Conservation (phyloP, 2,329 filamentous ascomycete species). For the Aspergillus proliferans region DNA sequence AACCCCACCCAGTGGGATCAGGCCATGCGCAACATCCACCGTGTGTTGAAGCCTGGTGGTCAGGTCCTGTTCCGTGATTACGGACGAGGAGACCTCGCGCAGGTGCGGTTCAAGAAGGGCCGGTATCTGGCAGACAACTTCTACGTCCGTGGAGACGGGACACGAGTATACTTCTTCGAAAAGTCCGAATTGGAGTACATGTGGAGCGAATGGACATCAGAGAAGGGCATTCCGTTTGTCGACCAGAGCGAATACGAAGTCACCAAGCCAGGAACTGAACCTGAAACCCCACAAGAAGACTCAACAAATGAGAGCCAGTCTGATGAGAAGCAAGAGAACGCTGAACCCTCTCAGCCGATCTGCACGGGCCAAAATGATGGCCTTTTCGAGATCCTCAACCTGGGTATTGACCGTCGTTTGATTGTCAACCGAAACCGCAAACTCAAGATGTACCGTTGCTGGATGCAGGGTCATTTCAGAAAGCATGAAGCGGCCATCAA, state of each 20-base stretch:
- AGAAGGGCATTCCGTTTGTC: conserved; percentile 26
- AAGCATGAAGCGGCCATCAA: conserved; percentile 21
- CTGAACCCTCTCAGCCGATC: background rate
- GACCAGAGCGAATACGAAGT: conserved; percentile 1
- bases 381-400: conserved; percentile 65
- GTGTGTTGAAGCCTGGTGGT: conserved; percentile 84
- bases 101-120: conserved; percentile 95
- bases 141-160: conserved; percentile 91
- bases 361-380: conserved; percentile 14
- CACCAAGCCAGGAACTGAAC: conserved; percentile 3
- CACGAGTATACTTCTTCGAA: conserved; percentile 96
- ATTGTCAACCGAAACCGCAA: conserved; percentile 85
- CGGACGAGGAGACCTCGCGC: conserved; percentile 87
- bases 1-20: conserved; percentile 76
- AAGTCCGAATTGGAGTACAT: conserved; percentile 72
- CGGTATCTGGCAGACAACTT: conserved; percentile 95
- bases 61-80: conserved; percentile 94
- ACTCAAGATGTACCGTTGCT: conserved; percentile 98
- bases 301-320: background rate
- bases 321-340: background rate
- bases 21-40: conserved; percentile 74
- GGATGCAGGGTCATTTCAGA: conserved; percentile 46
- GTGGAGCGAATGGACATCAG: conserved; percentile 56
- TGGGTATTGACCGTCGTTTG: conserved; percentile 81
- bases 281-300: background rate